phyloP scores from a whole-genome alignment of 1,284 basidiomycete genomes.

The Wallemia mellicola region DNA sequence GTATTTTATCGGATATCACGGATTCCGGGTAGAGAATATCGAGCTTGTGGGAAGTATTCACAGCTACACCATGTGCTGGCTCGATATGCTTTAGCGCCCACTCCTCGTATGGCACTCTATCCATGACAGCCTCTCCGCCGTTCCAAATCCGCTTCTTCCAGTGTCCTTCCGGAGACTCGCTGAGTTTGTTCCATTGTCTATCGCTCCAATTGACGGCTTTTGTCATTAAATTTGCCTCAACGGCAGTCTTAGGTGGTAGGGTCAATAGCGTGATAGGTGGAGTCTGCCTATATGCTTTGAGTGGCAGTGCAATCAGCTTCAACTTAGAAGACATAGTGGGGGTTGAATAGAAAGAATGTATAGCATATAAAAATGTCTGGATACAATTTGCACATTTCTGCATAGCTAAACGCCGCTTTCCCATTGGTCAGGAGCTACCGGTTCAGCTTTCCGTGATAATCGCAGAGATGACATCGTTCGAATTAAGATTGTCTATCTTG shows the following conservation, averaged over 20 bases:
- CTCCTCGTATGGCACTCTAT: slow-evolving; percentile 4
- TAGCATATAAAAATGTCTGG: background rate
- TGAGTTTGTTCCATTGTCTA: background rate
- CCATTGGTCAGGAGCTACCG: background rate
- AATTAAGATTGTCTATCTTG: too few relatives aligned
- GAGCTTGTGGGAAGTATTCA: slow-evolving; percentile 2
- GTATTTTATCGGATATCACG: slow-evolving; percentile 1
- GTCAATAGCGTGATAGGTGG: background rate
- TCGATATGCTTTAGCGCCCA: slow-evolving; percentile 11
- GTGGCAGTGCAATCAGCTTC: background rate
- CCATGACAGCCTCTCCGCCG: background rate
- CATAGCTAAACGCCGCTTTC: background rate
- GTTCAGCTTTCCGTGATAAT: background rate
- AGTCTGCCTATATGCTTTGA: background rate
- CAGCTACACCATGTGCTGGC: slow-evolving; percentile 7
- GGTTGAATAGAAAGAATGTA: background rate
- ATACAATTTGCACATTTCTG: background rate
- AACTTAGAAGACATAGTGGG: background rate
- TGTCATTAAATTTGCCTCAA: background rate
- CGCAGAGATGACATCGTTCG: background rate
- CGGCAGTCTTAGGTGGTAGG: background rate
- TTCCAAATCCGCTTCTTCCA: background rate
- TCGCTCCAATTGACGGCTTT: background rate
- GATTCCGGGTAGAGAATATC: background rate
- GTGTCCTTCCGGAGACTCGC: background rate